Conservation (phyloP, 495 filamentous ascomycete species). For the Penicillium herquei region DNA sequence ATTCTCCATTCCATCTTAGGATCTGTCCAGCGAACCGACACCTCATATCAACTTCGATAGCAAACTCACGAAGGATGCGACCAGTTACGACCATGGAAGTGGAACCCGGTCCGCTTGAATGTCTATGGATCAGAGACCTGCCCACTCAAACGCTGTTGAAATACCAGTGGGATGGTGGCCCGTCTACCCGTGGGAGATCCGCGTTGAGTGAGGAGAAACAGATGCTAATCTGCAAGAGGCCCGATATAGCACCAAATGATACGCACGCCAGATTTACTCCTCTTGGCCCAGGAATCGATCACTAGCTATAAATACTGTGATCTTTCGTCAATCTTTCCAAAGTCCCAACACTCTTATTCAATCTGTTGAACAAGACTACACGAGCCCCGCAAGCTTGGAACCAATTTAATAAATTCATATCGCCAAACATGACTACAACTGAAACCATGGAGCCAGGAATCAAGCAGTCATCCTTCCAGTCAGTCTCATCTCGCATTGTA, state of each 20-base stretch:
- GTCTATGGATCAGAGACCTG: not conserved
- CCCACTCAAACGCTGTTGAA: too few species aligned
- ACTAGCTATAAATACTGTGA: too few species aligned
- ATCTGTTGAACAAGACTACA: too few species aligned
- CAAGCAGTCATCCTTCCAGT: not conserved
- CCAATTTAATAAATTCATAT: not conserved
- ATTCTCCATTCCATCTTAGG: too few species aligned
- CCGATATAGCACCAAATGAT: not conserved
- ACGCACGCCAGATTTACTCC: too few species aligned
- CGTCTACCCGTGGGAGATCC: slow-evolving; percentile 8
- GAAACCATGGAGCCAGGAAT: not conserved
- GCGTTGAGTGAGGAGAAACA: not conserved
- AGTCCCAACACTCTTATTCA: not conserved
- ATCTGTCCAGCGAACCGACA: too few species aligned
- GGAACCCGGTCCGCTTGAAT: not conserved
- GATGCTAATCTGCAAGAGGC: not conserved
- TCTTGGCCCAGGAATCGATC: too few species aligned
- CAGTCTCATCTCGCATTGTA: not conserved
- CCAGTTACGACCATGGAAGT: not conserved
- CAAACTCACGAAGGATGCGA: not conserved
- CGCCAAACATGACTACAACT: not conserved
- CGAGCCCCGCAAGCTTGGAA: too few species aligned
- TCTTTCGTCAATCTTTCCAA: not conserved
- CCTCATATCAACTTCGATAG: too few species aligned
- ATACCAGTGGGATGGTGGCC: slow-evolving; percentile 4